Conservation (phyloP, 257 asterid species). For the Solanum phureja region DNA sequence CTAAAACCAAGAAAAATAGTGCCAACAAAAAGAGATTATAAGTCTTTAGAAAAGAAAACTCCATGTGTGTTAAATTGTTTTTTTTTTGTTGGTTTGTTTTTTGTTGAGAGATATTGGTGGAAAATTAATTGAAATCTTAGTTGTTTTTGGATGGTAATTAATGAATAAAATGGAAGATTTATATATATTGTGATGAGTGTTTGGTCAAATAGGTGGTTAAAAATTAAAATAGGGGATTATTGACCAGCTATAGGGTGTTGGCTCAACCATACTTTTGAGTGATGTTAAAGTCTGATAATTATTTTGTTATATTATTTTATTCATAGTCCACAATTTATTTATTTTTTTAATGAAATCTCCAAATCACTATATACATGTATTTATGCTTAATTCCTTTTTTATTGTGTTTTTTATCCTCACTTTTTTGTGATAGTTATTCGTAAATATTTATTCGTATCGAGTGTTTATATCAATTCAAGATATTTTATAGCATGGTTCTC, state of each 20-base stretch:
- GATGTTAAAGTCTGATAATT: constrained; percentile 30
- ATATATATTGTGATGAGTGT: constrained; percentile 5
- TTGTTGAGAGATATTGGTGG: neutral
- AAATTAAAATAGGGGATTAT: neutral
- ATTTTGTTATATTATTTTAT: neutral
- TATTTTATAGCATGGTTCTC: neutral
- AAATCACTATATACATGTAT: neutral
- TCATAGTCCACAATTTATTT: neutral
- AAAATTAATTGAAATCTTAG: neutral
- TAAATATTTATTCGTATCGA: accelerated
- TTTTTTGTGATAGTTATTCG: neutral
- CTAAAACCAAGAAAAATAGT: constrained; percentile 7
- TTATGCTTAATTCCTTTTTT: neutral
- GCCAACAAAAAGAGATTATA: neutral
- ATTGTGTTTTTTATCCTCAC: neutral
- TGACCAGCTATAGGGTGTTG: constrained; percentile 14
- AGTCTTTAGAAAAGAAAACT: constrained; percentile 2
- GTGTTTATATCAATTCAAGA: neutral
- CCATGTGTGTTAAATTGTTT: constrained; percentile 10
- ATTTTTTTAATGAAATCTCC: neutral
- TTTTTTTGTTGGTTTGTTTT: neutral
- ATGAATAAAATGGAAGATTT: neutral
- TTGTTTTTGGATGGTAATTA: neutral
- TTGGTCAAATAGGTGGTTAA: constrained; percentile 12
- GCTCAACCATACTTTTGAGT: constrained; percentile 30